Percentiles rank a stretch among this genome's conserved stretches.
Conservation (phyloP, 2,329 filamentous ascomycete species). For the Metarhizium guizhouense region DNA sequence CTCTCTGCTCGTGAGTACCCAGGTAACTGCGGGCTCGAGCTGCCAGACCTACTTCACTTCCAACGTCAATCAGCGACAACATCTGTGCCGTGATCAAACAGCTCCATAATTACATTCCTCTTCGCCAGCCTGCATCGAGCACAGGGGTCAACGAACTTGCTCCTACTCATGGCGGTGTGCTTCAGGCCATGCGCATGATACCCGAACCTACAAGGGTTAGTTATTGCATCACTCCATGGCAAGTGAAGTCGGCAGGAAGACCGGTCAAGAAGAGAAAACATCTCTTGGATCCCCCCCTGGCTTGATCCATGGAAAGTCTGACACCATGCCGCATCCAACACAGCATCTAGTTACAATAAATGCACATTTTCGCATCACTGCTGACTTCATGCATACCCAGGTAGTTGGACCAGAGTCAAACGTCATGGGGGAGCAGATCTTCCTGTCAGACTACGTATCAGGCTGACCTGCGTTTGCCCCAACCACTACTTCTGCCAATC, state of each 20-base stretch:
- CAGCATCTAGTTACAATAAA: not conserved
- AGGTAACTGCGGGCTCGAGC: no score
- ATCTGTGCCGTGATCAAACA: not conserved
- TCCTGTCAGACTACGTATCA: not conserved
- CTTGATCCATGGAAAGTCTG: not conserved
- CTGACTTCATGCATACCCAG: not conserved
- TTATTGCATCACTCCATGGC: not conserved
- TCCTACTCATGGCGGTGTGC: slow-evolving; percentile 4
- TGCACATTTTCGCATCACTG: not conserved
- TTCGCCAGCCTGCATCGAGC: not conserved
- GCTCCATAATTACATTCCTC: no score
- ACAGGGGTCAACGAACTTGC: not conserved
- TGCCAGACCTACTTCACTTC: no score
- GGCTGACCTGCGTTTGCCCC: not conserved
- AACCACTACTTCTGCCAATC: not conserved
- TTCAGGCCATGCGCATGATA: slow-evolving; percentile 3
- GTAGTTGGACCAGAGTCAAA: not conserved
- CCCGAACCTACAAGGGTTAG: not conserved
- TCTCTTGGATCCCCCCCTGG: not conserved
- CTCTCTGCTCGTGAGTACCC: no score
- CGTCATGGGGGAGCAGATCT: not conserved
- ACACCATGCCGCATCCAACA: not conserved
- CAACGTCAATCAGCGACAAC: not conserved
- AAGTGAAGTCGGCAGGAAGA: not conserved
- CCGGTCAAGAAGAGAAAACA: not conserved